Conservation (phyloP, 768 basidiomycete species). For the Suillus discolor region DNA sequence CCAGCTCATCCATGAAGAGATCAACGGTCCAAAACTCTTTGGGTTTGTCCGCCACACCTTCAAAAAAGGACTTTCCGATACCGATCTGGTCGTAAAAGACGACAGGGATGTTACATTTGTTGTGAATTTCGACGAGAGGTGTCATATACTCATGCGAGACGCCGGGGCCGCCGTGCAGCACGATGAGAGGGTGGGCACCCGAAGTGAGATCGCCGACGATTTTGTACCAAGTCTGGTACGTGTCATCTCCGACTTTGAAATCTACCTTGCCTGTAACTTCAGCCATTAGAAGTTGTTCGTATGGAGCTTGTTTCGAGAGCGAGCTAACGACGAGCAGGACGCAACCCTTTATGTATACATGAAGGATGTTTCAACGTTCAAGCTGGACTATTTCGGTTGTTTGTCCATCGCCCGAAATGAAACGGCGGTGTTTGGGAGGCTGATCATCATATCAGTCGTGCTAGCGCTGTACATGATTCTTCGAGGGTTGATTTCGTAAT, state of each 20-base stretch:
- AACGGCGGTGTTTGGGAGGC: too few species aligned
- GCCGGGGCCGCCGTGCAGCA: slow-evolving; percentile 59
- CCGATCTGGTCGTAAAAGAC: slow-evolving; percentile 51
- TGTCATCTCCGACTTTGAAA: slow-evolving; percentile 1
- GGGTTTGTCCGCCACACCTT: slow-evolving; percentile 32
- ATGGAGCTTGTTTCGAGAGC: too few species aligned
- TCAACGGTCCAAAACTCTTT: slow-evolving; percentile 41
- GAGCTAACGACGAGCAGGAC: too few species aligned
- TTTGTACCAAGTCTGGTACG: slow-evolving; percentile 54
- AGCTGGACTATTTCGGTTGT: too few species aligned
- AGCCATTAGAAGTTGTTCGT: too few species aligned
- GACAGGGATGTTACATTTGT: slow-evolving; percentile 30
- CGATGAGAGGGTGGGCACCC: slow-evolving; percentile 44
- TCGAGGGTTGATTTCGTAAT: too few species aligned
- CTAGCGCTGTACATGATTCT: too few species aligned
- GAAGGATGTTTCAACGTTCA: too few species aligned
- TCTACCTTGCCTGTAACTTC: too few species aligned
- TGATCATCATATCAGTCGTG: too few species aligned
- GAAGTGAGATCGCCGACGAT: slow-evolving; percentile 45
- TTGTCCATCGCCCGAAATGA: too few species aligned
- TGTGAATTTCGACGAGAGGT: slow-evolving; percentile 29
- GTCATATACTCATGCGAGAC: slow-evolving; percentile 42
- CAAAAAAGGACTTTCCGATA: slow-evolving; percentile 38
- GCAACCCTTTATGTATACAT: too few species aligned
- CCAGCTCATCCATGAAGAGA: slow-evolving; percentile 54